These are phyloP conservation scores for Botrytis hyacinthi DNA, from an alignment of 2,329 filamentous ascomycete genomes.

Conservation along the genomic window DNA sequence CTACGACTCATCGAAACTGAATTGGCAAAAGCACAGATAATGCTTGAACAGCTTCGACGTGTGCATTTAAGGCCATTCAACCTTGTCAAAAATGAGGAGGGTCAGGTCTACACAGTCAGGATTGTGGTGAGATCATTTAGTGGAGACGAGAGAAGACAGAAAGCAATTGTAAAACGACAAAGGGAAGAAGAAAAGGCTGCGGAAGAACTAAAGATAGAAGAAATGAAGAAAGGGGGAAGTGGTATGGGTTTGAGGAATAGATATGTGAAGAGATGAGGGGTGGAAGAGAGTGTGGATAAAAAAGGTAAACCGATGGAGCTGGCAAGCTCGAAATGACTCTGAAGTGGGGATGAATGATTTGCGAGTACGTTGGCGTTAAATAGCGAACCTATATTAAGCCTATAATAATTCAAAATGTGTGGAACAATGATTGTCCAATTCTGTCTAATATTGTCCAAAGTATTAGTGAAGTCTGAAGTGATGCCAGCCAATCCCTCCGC, in stretches of 20 bases:
- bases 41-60: conserved; percentile 87
- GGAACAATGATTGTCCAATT: too few species aligned
- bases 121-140: neutral
- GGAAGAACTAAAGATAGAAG: neutral
- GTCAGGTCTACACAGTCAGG: conserved; percentile 39
- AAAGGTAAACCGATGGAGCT: neutral
- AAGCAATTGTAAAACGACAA: neutral
- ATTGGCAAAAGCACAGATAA: conserved; percentile 89
- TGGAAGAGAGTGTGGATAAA: neutral
- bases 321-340: neutral
- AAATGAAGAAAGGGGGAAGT: neutral
- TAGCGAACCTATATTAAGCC: neutral
- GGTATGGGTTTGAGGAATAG: conserved; percentile 5
- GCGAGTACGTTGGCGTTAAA: neutral
- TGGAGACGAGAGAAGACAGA: neutral
- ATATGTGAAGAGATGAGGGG: neutral
- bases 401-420: neutral
- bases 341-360: neutral
- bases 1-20: conserved; percentile 93
- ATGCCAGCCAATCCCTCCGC: neutral
- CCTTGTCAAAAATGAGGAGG: conserved; percentile 52
- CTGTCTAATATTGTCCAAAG: neutral
- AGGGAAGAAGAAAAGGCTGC: neutral
- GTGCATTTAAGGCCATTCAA: conserved; percentile 92
- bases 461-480: neutral